Conservation (phyloP, 106 monocot genomes). For the Triglochin maritima region DNA sequence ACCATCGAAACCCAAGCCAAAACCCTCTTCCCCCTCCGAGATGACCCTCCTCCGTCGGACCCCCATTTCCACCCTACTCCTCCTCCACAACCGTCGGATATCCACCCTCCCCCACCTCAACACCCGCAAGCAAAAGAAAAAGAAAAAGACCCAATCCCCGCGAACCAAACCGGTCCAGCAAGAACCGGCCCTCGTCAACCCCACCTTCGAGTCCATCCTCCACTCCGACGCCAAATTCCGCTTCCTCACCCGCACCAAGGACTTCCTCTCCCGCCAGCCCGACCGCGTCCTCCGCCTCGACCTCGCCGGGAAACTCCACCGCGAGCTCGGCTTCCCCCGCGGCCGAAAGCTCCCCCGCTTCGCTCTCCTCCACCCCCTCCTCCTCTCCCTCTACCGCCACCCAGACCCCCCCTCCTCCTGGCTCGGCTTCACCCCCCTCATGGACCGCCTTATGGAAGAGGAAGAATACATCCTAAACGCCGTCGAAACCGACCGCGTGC, state of each 20-base stretch:
- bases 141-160: conserved; percentile 47
- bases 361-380: conserved; percentile 44
- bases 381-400: conserved; percentile 34
- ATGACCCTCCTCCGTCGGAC: neutral
- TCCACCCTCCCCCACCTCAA: conserved; percentile 43
- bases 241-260: conserved; percentile 56
- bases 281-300: conserved; percentile 33
- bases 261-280: conserved; percentile 54
- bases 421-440: conserved; percentile 53
- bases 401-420: conserved; percentile 10
- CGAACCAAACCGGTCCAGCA: conserved; percentile 51
- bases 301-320: conserved; percentile 57
- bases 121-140: conserved; percentile 63
- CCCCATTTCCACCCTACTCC: neutral
- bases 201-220: conserved; percentile 41
- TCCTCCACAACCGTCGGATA: conserved; percentile 3
- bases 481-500: conserved; percentile 25
- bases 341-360: conserved; percentile 45
- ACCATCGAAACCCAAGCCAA: no score
- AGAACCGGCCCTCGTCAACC: conserved; percentile 22
- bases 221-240: conserved; percentile 53
- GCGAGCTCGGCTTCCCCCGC: conserved; percentile 64
- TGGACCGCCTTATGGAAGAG: conserved; percentile 53
- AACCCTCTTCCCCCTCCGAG: neutral
- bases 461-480: conserved; percentile 36